phyloP scores from a whole-genome alignment of 768 basidiomycete species.

The Tremella mesenterica region DNA sequence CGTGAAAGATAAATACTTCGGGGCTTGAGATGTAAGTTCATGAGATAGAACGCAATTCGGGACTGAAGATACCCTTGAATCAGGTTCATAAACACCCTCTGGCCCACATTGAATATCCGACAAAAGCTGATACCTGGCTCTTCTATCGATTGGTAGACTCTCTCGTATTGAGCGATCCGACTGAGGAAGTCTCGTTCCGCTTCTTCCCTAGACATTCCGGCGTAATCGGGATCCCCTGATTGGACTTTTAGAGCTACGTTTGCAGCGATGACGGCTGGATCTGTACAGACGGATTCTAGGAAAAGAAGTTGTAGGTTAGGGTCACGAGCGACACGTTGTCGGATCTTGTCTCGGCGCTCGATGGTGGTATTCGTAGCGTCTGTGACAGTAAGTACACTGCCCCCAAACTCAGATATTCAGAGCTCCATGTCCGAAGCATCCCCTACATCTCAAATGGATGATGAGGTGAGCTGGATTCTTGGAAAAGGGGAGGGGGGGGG shows the following conservation, averaged over 20 bases:
- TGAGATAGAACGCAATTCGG: conserved; percentile 94
- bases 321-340: conserved; percentile 73
- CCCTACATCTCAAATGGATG: too few relatives aligned
- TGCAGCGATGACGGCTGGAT: conserved; percentile 85
- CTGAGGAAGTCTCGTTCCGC: conserved; percentile 84
- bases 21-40: conserved; percentile 96
- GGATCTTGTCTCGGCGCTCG: conserved; percentile 71
- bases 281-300: conserved; percentile 88
- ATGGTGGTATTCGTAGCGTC: conserved; percentile 94
- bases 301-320: conserved; percentile 82
- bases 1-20: conserved; percentile 92
- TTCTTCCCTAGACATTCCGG: conserved; percentile 69
- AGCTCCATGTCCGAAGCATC: too few relatives aligned
- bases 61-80: conserved; percentile 94
- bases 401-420: not conserved
- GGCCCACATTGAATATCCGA: conserved; percentile 86
- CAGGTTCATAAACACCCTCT: conserved; percentile 66
- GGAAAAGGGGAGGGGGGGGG: too few relatives aligned
- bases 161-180: conserved; percentile 87
- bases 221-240: conserved; percentile 97
- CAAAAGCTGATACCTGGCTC: conserved; percentile 85
- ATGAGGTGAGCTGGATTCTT: too few relatives aligned
- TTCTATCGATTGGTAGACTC: conserved; percentile 87
- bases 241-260: conserved; percentile 94
- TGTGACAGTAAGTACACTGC: too few relatives aligned